Conservation (phyloP, 495 filamentous ascomycete genomes). For the Xylaria intraflava region DNA sequence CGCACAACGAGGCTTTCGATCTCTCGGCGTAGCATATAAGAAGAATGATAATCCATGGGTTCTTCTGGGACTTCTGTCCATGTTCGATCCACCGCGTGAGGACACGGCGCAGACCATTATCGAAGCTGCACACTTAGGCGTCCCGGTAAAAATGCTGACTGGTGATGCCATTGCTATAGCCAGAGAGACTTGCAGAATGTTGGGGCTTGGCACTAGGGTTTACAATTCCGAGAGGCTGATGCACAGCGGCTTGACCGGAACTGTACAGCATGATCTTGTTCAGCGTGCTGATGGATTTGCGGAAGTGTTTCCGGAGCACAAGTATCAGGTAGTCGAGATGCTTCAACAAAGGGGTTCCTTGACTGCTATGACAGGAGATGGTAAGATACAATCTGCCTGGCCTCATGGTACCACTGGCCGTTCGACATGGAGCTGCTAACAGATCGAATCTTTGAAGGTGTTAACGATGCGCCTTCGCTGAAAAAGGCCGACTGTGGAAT, state of each 20-base stretch:
- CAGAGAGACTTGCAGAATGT: constrained; percentile 79
- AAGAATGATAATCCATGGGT: constrained; percentile 70
- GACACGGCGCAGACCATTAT: constrained; percentile 84
- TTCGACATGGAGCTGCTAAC: neutral
- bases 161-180: constrained; percentile 92
- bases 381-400: constrained; percentile 11
- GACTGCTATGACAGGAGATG: constrained; percentile 96
- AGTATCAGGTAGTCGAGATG: constrained; percentile 95
- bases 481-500: constrained; percentile 95
- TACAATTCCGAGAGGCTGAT: constrained; percentile 86
- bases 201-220: constrained; percentile 86
- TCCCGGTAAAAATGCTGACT: constrained; percentile 93
- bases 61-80: constrained; percentile 86
- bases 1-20: constrained; percentile 80
- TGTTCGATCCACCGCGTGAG: constrained; percentile 82
- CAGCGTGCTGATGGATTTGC: constrained; percentile 91
- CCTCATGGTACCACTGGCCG: neutral
- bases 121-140: constrained; percentile 77
- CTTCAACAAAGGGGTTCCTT: constrained; percentile 92
- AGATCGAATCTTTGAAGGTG: constrained; percentile 40
- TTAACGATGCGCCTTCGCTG: constrained; percentile 91
- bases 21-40: constrained; percentile 86
- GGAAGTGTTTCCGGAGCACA: constrained; percentile 95
- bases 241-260: constrained; percentile 77
- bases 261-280: constrained; percentile 86